Percentiles rank a stretch among this genome's conserved stretches.
phyloP scores from a whole-genome alignment of 345 rosid genomes.

The Gossypium bickii region DNA sequence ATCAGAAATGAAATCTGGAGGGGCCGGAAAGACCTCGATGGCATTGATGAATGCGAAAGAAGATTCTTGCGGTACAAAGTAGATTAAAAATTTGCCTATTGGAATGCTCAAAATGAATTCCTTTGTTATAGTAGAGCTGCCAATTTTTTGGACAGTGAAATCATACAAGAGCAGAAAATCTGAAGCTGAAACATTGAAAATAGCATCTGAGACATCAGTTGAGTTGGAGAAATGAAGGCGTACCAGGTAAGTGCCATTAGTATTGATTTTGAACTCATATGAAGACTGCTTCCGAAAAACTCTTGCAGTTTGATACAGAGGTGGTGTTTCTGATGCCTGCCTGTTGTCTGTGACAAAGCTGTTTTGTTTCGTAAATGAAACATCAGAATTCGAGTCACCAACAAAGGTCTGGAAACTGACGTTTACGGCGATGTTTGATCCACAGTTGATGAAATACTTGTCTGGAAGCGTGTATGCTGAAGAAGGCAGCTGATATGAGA shows the following conservation, averaged over 20 bases:
- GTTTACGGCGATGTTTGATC: constrained; percentile 24
- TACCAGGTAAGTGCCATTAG: constrained; percentile 32
- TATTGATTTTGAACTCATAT: constrained; percentile 30
- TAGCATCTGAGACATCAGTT: constrained; percentile 31
- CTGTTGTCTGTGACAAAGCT: constrained; percentile 2
- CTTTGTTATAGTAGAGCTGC: constrained; percentile 18
- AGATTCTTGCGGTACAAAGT: constrained; percentile 31
- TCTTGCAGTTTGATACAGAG: not conserved
- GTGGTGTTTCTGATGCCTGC: not conserved
- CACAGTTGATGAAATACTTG: constrained; percentile 51
- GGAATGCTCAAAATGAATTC: constrained; percentile 44
- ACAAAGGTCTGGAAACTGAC: constrained; percentile 12
- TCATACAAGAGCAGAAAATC: constrained; percentile 27
- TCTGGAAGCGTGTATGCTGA: constrained; percentile 30
- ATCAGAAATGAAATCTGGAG: constrained; percentile 23
- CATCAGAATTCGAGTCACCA: constrained; percentile 29
- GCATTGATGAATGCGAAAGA: constrained; percentile 65
- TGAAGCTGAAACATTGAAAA: constrained; percentile 34
- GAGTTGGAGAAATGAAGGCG: constrained; percentile 42
- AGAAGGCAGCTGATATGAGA: constrained; percentile 4
- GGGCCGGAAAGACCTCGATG: constrained; percentile 49
- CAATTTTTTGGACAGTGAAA: constrained; percentile 22
- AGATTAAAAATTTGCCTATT: constrained; percentile 20
- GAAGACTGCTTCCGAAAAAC: constrained; percentile 22
- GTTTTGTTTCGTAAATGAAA: constrained; percentile 17